A percentile compares a stretch with the other conserved stretches of the same genome.
These are phyloP conservation scores for Fusarium zealandicum DNA, from an alignment of 2,329 filamentous ascomycete genomes.

Conservation along the genomic window DNA sequence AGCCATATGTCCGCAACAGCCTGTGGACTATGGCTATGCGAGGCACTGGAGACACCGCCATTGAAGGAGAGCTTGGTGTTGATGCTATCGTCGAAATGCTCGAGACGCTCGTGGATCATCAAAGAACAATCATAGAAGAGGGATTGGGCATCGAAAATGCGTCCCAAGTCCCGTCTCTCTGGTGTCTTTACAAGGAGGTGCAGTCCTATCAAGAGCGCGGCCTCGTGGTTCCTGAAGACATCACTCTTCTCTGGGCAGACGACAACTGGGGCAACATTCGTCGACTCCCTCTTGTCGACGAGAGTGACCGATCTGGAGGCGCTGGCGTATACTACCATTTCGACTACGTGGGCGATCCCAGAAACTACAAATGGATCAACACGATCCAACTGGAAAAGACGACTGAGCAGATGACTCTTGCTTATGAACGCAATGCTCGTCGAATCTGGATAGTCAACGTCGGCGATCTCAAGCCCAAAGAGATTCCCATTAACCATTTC, in stretches of 20 bases:
- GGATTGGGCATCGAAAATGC: slow-evolving; percentile 14
- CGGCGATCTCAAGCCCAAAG: slow-evolving; percentile 66
- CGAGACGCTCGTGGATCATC: slow-evolving; percentile 31
- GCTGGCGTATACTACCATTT: slow-evolving; percentile 68
- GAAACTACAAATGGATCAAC: slow-evolving; percentile 70
- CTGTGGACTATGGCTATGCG: slow-evolving; percentile 76
- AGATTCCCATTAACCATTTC: slow-evolving; percentile 63
- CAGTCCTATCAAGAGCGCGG: slow-evolving; percentile 67
- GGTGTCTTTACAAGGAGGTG: slow-evolving; percentile 73
- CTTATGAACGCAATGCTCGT: slow-evolving; percentile 56
- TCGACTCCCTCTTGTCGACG: slow-evolving; percentile 62
- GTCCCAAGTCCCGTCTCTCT: slow-evolving; percentile 55
- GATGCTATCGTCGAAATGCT: slow-evolving; percentile 52
- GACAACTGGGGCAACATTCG: slow-evolving; percentile 70
- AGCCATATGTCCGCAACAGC: slow-evolving; percentile 68
- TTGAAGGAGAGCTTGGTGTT: slow-evolving; percentile 56
- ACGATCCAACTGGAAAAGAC: slow-evolving; percentile 39
- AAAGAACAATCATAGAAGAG: slow-evolving; percentile 49
- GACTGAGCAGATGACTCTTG: slow-evolving; percentile 54
- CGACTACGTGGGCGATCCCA: slow-evolving; percentile 68
- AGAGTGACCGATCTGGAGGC: slow-evolving; percentile 61
- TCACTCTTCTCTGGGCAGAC: slow-evolving; percentile 69
- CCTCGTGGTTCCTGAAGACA: slow-evolving; percentile 65
- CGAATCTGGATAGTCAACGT: slow-evolving; percentile 70
- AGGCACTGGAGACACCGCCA: slow-evolving; percentile 71